Evolutionary conservation across 306 rosid species (phyloP), one percentile per base, ranked within the genome.

Genomic region (Lathyrus sativus): DNA sequence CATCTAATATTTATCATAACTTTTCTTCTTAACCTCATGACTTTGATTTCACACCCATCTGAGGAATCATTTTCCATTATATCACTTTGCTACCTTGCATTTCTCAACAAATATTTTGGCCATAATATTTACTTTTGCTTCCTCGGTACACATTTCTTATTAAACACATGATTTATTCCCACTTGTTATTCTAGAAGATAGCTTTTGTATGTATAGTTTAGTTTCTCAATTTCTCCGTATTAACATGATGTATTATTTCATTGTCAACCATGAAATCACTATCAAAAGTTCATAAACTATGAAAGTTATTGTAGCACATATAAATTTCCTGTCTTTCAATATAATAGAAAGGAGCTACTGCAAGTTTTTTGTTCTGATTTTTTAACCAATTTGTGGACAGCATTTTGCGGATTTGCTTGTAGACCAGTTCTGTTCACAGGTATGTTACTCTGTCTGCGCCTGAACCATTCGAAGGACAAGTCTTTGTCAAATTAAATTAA

Each of bases 371-470:
- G 18, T 42, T 41, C 85, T 83, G 77, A 79, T 83, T 46, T 80
- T 62, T 14, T 62, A 11, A 55, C 10, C 57, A 62, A 63, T 78
- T 75, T 74, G 53, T 87, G 90, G 56, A 49, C 97, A 95, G 99
- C 90, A 85, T 76, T 81, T 49, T 61, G 97, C 96, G 38, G 99
- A 95, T 80, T 82, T 88, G 85, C 96, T 90, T 59, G 92, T 86
- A 0, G 62, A 74, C 11, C 97, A 95, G 82, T 86, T 90, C 79
- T 51, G 59, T 71, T 64, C 80, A 17, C 84, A 72, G 97, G 99
- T 95, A 85, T 67, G 92, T 75, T 74, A 70, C 77, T 14, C 43
- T 55, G 6, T 28, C 62, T 38, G 55, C 49, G 15, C 49, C 42
- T 49, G 63, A 65, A 38, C 63, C 55, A 63, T 65, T 63, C 19